Evolutionary conservation across 371 early-diverging fungal genomes (phyloP), one percentile per base, ranked within the genome.

Genomic region (Chytridium lagenaria): DNA sequence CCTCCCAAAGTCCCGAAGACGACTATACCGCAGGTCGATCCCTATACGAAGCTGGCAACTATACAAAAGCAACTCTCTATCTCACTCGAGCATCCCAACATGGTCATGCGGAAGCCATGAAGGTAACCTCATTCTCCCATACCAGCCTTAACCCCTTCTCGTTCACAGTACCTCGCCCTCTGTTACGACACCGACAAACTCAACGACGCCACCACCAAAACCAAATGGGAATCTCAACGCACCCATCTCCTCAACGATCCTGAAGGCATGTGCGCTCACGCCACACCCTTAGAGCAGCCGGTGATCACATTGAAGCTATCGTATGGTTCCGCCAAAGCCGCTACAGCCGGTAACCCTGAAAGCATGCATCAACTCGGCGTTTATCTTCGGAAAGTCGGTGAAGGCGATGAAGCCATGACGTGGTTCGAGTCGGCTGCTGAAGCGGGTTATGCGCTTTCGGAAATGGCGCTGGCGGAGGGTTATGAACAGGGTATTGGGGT

Each of bases 311-410:
- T 66, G 16, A 28, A 26, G 7, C n/a, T 30, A 37, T 23, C 16
- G 12, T 23, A 22, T 7, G 93, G 91, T 89, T 90, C 85, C 57
- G 67, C 85, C 23, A 85, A 87, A 33, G 91, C 94, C 1, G 89
- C 92, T 0, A 80, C 26, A n/a, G 76, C 84, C 0, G 77, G 78
- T 38, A 84, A 85, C 78, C 67, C 81, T 0, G 84, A 90, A 70
- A 95, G 94, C 40, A 88, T 93, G 80, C 93, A 94, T 78, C 93
- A 93, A 67, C 83, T 95, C 7, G 95, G 94, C 0, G 91, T 92
- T 78, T 94, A 92, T 79, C 93, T 90, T 5, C 66, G 66, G 2
- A 44, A 38, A 33, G 40, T 38, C 19, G 66, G 66, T 2, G 66
- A 23, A 15, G 44, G 66, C 2, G 36, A 28, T 5, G 44, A 66